Evolutionary conservation across 1,284 basidiomycete species (phyloP), one percentile per base, ranked within the genome.

Genomic region (Cronartium quercuum): DNA sequence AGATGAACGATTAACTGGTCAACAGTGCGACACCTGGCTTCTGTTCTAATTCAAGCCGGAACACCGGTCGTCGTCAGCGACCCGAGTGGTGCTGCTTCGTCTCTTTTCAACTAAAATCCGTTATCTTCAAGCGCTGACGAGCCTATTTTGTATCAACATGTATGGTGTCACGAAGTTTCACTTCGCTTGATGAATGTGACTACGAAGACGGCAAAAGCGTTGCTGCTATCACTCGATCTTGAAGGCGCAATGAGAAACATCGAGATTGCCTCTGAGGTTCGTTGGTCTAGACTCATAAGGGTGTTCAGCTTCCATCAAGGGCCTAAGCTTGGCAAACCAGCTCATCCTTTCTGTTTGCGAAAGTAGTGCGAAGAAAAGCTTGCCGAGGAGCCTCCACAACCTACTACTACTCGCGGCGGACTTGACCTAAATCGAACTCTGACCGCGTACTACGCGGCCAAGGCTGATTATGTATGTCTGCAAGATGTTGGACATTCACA

Each of bases 191-290:
- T 75, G n/a, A 41, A 66, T 41, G 44, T 75, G 29, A 42, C 65
- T 29, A 58, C 73, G 4, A 75, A 75, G 41, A 24, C 73, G 10
- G 41, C 65, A 21, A 75, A 66, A 40, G 64, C 73, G 24, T 60
- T 66, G 55, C 65, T 75, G 3, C 18, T 41, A 12, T 64, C 65
- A 34, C 41, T 60, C 37, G 58, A 75, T 63, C 34, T 75, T 6
- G 41, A 68, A 67, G 65, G 40, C 37, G 64, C 73, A 3, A 75
- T 67, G 41, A 75, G 60, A 47, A 67, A 66, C 41, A 62, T 75
- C 42, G 73, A 75, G 42, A 38, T 64, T 13, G 73, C 73, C 24
- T 67, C 24, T 21, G 73, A 75, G 73, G 73, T 68, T 3, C 21
- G 73, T 47, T 37, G 51, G 15, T 29, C 51, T 21, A 9, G 7